Evolutionary conservation across 2,329 filamentous ascomycete species (phyloP).

Genomic region (Botrytis paeoniae): DNA sequence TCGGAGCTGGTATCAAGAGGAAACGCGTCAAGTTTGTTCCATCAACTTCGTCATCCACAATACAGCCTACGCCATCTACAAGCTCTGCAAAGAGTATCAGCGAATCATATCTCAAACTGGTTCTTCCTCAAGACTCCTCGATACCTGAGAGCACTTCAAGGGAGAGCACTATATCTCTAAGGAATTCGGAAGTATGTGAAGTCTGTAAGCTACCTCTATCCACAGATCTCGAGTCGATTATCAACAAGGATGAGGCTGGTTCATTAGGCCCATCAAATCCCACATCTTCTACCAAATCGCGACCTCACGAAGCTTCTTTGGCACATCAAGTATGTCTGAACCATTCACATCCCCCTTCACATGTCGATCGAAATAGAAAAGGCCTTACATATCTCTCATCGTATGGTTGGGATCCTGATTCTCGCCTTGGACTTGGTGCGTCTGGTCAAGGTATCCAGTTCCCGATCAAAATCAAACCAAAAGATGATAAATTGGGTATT

Average conservation of each 20-base stretch:
- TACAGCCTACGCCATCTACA: slow-evolving; percentile 34
- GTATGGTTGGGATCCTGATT: slow-evolving; percentile 74
- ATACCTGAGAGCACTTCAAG: neutral
- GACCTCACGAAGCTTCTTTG: slow-evolving; percentile 57
- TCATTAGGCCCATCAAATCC: neutral
- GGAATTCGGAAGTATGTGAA: slow-evolving; percentile 44
- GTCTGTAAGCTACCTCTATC: slow-evolving; percentile 60
- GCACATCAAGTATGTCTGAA: slow-evolving; percentile 68
- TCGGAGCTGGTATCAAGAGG: slow-evolving; percentile 60
- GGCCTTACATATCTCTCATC: slow-evolving; percentile 63
- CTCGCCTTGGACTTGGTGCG: slow-evolving; percentile 67
- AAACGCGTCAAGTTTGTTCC: slow-evolving; percentile 58
- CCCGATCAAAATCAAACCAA: slow-evolving; percentile 67
- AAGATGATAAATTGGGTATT: slow-evolving; percentile 72
- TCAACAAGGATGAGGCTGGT: neutral
- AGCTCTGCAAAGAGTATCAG: slow-evolving; percentile 34
- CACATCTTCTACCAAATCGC: slow-evolving; percentile 16
- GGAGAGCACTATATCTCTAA: neutral
- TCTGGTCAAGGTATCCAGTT: slow-evolving; percentile 66
- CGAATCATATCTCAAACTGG: slow-evolving; percentile 65
- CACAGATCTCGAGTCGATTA: slow-evolving; percentile 36
- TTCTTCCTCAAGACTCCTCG: slow-evolving; percentile 43
- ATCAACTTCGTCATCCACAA: slow-evolving; percentile 34
- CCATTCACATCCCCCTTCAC: slow-evolving; percentile 70
- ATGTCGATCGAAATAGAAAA: slow-evolving; percentile 67